These are phyloP conservation scores for Moricandia arvensis DNA, from an alignment of 345 rosid genomes.

Conservation along the genomic window DNA sequence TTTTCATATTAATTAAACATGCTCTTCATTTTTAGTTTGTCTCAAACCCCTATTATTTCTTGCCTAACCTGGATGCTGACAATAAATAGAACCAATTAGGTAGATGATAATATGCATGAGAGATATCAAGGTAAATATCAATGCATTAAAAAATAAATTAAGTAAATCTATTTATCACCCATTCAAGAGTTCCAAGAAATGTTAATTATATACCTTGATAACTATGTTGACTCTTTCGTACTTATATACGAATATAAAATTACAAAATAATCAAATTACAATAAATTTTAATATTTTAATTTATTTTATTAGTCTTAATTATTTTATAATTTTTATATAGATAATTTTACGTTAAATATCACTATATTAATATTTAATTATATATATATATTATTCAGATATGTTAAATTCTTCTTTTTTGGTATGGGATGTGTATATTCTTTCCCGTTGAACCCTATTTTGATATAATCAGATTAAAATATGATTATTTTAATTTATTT, in stretches of 20 bases:
- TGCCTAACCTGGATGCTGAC: neutral
- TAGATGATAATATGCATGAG: neutral
- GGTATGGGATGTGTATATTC: neutral
- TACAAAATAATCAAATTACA: neutral
- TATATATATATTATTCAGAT: neutral
- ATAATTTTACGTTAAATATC: neutral
- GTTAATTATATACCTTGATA: too few species aligned
- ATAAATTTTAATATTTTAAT: too few species aligned
- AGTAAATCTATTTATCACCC: neutral
- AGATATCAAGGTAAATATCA: neutral
- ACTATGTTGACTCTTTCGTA: neutral
- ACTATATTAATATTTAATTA: neutral
- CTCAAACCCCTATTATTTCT: neutral
- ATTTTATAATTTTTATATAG: too few species aligned
- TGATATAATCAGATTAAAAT: neutral
- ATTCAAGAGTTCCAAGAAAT: neutral
- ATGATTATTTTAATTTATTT: neutral
- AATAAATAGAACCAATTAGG: neutral
- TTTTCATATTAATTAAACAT: neutral
- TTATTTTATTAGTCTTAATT: neutral
- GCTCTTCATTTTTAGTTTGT: neutral
- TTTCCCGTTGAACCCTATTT: neutral
- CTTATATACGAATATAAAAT: neutral
- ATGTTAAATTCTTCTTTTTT: neutral
- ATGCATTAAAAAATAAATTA: neutral